Conservation (phyloP, 225 moss, liverwort and hornwort species). For the Physcomitrium patens region DNA sequence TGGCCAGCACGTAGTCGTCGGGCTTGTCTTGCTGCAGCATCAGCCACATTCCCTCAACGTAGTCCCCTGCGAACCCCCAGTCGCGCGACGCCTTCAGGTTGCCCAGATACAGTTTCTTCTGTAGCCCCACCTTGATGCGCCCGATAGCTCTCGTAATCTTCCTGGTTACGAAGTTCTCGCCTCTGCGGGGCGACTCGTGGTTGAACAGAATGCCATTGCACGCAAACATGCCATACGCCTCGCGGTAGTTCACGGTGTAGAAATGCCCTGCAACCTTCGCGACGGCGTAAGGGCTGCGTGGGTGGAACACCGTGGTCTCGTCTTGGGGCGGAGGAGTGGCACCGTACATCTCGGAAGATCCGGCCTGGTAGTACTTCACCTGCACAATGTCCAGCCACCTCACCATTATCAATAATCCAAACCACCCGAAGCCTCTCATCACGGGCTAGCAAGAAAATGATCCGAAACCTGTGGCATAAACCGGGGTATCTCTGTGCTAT, state of each 20-base stretch:
- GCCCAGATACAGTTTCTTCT: slow-evolving; percentile 64
- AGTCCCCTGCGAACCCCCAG: slow-evolving; percentile 63
- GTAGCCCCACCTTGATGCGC: slow-evolving; percentile 64
- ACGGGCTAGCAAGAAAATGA: background rate
- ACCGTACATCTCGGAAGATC: slow-evolving; percentile 71
- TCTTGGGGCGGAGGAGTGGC: slow-evolving; percentile 66
- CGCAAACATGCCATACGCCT: slow-evolving; percentile 64
- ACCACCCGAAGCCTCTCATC: background rate
- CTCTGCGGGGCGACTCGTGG: slow-evolving; percentile 65
- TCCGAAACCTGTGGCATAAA: background rate
- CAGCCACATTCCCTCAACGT: slow-evolving; percentile 49
- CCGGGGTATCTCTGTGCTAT: no score
- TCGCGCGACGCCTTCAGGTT: slow-evolving; percentile 65
- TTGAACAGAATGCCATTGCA: slow-evolving; percentile 75
- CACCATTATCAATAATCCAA: background rate
- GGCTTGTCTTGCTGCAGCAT: slow-evolving; percentile 54
- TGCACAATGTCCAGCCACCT: background rate
- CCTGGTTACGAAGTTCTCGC: slow-evolving; percentile 66
- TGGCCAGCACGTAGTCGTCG: slow-evolving; percentile 47
- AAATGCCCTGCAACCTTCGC: no score
- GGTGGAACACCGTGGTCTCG: slow-evolving; percentile 59
- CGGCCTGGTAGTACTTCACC: slow-evolving; percentile 65
- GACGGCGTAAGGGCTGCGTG: slow-evolving; percentile 46
- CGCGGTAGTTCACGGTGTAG: no score
- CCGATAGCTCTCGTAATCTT: slow-evolving; percentile 65